Evolutionary conservation across 306 rosid species (phyloP).

Genomic region (Inga oerstediana): DNA sequence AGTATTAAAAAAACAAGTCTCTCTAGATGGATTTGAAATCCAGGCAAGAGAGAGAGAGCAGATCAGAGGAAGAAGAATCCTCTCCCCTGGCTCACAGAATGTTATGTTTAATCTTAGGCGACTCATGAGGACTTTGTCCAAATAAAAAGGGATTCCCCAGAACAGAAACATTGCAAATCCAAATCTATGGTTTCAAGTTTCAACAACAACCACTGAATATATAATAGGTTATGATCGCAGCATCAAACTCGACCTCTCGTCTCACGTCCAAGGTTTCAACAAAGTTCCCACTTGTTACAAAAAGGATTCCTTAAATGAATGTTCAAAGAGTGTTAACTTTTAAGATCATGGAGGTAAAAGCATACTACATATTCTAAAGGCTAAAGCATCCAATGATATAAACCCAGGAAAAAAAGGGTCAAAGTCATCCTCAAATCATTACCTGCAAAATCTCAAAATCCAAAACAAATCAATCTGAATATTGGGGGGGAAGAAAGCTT

Average conservation of each 20-base stretch:
- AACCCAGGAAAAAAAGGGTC: background rate
- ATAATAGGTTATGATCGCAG: background rate
- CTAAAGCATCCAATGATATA: background rate
- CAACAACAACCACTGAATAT: background rate
- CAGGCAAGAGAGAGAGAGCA: no score
- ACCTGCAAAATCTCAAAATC: background rate
- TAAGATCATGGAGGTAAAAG: background rate
- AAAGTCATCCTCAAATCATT: background rate
- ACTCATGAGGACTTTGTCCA: no score
- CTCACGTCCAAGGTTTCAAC: background rate
- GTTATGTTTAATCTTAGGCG: no score
- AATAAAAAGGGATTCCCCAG: background rate
- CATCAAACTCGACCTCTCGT: background rate
- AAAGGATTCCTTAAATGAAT: background rate
- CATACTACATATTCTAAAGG: background rate
- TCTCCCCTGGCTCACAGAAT: no score
- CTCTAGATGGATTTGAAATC: no score
- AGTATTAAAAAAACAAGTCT: no score
- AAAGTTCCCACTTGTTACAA: background rate
- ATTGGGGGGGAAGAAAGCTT: slow-evolving; percentile 1
- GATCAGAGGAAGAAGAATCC: no score
- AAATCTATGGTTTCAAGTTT: background rate
- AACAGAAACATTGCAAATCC: background rate
- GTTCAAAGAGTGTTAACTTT: background rate
- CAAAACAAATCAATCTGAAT: slow-evolving; percentile 11